Evolutionary conservation across 768 basidiomycete species (phyloP).

Genomic region (Rhizopogon roseolus): DNA sequence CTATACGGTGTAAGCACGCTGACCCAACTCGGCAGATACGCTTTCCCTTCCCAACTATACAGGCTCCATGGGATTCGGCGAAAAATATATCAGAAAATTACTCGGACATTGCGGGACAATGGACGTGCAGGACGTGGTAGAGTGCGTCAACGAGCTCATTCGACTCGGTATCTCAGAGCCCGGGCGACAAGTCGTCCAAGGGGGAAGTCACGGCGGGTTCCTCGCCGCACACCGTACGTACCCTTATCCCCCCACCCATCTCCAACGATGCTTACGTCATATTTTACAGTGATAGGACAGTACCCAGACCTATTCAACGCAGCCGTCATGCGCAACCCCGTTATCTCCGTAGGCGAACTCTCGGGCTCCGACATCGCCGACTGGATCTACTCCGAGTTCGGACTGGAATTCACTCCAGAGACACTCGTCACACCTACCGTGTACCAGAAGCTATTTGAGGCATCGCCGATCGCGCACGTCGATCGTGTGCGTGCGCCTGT

Average conservation of each 20-base stretch:
- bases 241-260: neutral
- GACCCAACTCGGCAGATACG: slow-evolving; percentile 36
- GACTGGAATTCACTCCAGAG: slow-evolving; percentile 27
- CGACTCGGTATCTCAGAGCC: slow-evolving; percentile 42
- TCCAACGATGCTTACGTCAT: neutral
- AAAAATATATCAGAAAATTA: slow-evolving; percentile 49
- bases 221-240: slow-evolving; percentile 51
- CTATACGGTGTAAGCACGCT: neutral
- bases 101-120: slow-evolving; percentile 57
- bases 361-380: slow-evolving; percentile 63
- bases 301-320: slow-evolving; percentile 59
- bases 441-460: slow-evolving; percentile 38
- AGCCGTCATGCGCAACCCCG: slow-evolving; percentile 64
- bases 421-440: slow-evolving; percentile 39
- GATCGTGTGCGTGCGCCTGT: slow-evolving; percentile 48
- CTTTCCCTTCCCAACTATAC: slow-evolving; percentile 63
- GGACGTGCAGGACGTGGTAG: slow-evolving; percentile 64
- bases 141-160: slow-evolving; percentile 46
- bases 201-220: slow-evolving; percentile 74
- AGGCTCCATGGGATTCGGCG: slow-evolving; percentile 63
- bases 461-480: slow-evolving; percentile 55
- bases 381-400: slow-evolving; percentile 49
- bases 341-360: slow-evolving; percentile 56
- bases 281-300: slow-evolving; percentile 51
- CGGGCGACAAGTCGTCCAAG: slow-evolving; percentile 51